Base-by-base conservation (phyloP, 2,329 filamentous ascomycete genomes). In the Stachybotrys elegans region DNA sequence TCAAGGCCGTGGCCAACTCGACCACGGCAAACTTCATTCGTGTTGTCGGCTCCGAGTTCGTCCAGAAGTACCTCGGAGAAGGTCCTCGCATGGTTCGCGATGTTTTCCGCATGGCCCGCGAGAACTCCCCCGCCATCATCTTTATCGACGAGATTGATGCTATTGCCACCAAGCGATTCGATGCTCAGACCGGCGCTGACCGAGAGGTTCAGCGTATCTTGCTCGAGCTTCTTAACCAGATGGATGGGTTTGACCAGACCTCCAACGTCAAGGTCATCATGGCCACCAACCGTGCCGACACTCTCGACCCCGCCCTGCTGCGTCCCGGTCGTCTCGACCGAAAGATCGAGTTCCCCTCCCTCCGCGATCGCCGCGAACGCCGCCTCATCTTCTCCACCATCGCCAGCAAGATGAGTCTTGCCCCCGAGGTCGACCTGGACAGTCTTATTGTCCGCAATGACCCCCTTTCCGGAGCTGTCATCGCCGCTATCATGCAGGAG, bases 201-300 rank as follows among this genome's bases (percentile, higher is more conserved):
- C 83, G 93, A 71, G 93, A 98, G 70, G 93, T 98, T 14, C 93
- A 98, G 73, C 92, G 93, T 78, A 98, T 98, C 60, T 76, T 98
- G 47, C 84, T 98, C 48, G 93, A 98, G 68, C 75, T 98, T 54
- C 84, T 98, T 52, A 98, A 98, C 73, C 93, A 98, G 71, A 98
- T 98, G 93, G 93, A 98, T 65, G 93, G 93, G 53, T 98, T 98
- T 73, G 93, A 98, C 67, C 93, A 98, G 70, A 95, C 90, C 1
- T 88, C 89, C 65, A 98, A 98, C 68, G 93, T 98, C 70, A 98
- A 98, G 75, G 93, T 98, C 65, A 98, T 98, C 72, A 98, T 98
- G 93, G 93, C 93, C 54, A 98, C 93, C 55, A 98, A 98, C 75
- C 86, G 93, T 65, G 92, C 93, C 53, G 93, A 97, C 67, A 98